Evolutionary conservation across 495 filamentous ascomycete genomes (phyloP), one percentile per base, ranked within the genome.

Genomic region (Articulospora tetracladia): DNA sequence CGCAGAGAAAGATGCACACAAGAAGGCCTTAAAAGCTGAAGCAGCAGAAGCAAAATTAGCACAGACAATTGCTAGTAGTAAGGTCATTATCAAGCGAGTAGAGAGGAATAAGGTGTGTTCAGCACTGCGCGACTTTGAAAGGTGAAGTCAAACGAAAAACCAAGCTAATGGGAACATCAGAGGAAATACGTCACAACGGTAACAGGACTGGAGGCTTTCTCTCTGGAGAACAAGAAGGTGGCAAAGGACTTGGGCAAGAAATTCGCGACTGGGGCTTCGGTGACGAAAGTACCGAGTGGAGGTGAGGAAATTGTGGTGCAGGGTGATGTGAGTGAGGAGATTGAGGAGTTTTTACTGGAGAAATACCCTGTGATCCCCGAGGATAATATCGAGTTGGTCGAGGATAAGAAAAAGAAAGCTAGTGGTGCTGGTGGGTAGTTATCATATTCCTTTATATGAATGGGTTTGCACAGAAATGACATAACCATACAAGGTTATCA

Each of bases 251-350:
- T 92, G 62, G 90, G 90, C 54, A 93, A 92, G 78, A 92, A 91
- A 73, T 93, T 99, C 70, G 95, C 95, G 19, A 97, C 94, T 1
- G 94, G 94, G 0, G 86, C 85, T n/a, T 90, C 85, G 15, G 93
- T 98, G 44, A 98, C 93, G 17, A 94, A 96, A 76, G 81, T 86
- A 8, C 83, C 91, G 23, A 87, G 84, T 49, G 93, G 92, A 1
- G 86, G 87, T 12, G 94, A 98, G 73, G 94, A 98, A 77, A 97
- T 99, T 70, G 93, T 96, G 30, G 92, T 99, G 41, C 94, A 99
- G 73, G 94, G 94, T 15, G 94, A 99, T 75, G 85, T 97, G 64
- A 95, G 92, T 72, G 92, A 92, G 69, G 94, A 98, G 72, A 87
- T 99, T 56, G 83, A 87, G 65, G 95, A 98, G 64, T 97, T 90